A percentile compares a stretch with the other conserved stretches of the same genome.
These are phyloP conservation scores for Proliferodiscus dingleyae DNA, from an alignment of 2,329 filamentous ascomycete species.

Conservation along the genomic window DNA sequence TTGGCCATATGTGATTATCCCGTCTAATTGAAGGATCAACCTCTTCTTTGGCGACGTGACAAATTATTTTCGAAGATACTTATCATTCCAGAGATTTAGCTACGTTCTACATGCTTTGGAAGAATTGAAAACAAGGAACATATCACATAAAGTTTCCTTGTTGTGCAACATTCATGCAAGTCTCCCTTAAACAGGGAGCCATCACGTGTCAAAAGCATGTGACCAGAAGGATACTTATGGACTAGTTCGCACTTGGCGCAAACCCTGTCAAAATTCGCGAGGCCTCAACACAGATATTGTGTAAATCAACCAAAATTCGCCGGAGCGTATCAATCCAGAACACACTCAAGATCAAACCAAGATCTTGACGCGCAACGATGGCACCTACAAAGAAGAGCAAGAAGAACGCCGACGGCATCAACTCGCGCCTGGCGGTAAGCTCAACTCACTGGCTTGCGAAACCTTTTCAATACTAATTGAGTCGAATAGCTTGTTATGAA, in stretches of 20 bases:
- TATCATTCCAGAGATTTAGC: too few relatives aligned
- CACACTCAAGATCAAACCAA: constrained; percentile 21
- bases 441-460: neutral
- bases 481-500: constrained; percentile 51
- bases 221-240: neutral
- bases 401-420: constrained; percentile 76
- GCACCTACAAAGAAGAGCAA: constrained; percentile 61
- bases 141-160: neutral
- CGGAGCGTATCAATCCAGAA: constrained; percentile 34
- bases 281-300: constrained; percentile 10
- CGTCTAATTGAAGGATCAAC: too few relatives aligned
- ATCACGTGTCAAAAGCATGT: constrained; percentile 1
- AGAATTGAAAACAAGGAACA: too few relatives aligned
- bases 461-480: neutral
- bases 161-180: neutral
- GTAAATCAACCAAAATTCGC: constrained; percentile 18
- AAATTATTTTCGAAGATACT: too few relatives aligned
- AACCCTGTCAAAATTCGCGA: constrained; percentile 57
- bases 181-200: constrained; percentile 1
- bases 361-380: constrained; percentile 40
- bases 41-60: too few relatives aligned
- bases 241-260: neutral
- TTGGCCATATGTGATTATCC: too few relatives aligned
- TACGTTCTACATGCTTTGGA: too few relatives aligned
- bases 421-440: constrained; percentile 48